phyloP scores from a whole-genome alignment of 371 early-diverging fungal genomes.

The Nematocida displodere region DNA sequence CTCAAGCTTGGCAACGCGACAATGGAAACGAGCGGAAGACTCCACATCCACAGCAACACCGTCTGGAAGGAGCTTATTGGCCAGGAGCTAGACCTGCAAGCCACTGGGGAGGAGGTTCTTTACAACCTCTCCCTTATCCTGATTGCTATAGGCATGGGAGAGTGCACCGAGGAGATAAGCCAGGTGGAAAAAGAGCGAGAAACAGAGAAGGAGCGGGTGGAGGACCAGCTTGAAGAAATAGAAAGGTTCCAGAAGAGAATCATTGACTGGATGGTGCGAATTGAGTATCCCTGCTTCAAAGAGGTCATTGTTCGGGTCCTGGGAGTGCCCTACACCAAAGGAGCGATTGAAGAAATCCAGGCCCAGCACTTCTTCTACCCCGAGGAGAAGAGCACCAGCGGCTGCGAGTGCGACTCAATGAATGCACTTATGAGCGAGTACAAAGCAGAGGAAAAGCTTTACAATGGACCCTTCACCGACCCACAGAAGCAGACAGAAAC shows the following conservation, averaged over 20 bases:
- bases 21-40: background rate
- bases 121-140: constrained; percentile 1
- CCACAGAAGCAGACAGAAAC: constrained; percentile 26
- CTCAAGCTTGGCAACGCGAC: background rate
- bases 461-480: background rate
- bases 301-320: constrained; percentile 73
- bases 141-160: constrained; percentile 71
- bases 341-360: constrained; percentile 71
- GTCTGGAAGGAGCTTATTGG: constrained; percentile 39
- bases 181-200: constrained; percentile 79
- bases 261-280: constrained; percentile 70
- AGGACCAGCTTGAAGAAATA: no score
- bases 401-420: constrained; percentile 11
- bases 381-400: constrained; percentile 67
- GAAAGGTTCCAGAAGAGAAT: constrained; percentile 77
- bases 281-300: constrained; percentile 70
- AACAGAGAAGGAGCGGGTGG: constrained; percentile 73
- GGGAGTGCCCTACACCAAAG: constrained; percentile 70
- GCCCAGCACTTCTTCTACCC: constrained; percentile 74
- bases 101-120: background rate
- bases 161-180: constrained; percentile 80
- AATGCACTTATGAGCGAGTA: background rate
- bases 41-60: constrained; percentile 21
- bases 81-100: background rate
- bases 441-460: constrained; percentile 5